Conservation (phyloP, 805 yeast genomes). For the Barnettozyma vustinii region DNA sequence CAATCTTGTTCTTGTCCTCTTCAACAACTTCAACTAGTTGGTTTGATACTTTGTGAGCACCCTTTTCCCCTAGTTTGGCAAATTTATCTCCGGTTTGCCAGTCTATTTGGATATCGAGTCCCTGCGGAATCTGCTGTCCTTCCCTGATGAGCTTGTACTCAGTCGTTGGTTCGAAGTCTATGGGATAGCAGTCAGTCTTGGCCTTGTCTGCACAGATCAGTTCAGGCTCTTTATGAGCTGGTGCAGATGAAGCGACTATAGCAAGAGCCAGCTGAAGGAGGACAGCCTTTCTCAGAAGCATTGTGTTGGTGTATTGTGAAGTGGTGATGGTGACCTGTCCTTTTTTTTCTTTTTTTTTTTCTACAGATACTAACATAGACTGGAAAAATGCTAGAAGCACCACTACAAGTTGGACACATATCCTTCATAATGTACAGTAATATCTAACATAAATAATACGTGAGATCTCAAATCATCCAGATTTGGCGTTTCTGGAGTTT, state of each 20-base stretch:
- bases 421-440: background rate
- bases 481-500: background rate
- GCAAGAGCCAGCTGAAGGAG: background rate
- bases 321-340: background rate
- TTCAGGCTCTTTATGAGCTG: slow-evolving; percentile 2
- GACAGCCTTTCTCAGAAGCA: background rate
- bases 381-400: background rate
- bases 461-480: background rate
- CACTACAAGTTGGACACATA: background rate
- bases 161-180: slow-evolving; percentile 51
- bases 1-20: slow-evolving; percentile 15
- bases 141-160: slow-evolving; percentile 68
- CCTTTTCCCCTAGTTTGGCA: slow-evolving; percentile 48
- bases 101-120: slow-evolving; percentile 62
- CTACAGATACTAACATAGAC: background rate
- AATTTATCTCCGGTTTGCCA: slow-evolving; percentile 65
- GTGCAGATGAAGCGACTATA: slow-evolving; percentile 3
- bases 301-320: background rate
- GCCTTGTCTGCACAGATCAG: slow-evolving; percentile 38
- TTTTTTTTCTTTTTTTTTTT: background rate
- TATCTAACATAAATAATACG: background rate
- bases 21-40: slow-evolving; percentile 11
- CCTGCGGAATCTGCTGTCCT: slow-evolving; percentile 78
- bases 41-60: background rate
- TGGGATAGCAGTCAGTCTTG: slow-evolving; percentile 55